phyloP scores from a whole-genome alignment of 2,329 filamentous ascomycete species.

The Alternaria sp. region DNA sequence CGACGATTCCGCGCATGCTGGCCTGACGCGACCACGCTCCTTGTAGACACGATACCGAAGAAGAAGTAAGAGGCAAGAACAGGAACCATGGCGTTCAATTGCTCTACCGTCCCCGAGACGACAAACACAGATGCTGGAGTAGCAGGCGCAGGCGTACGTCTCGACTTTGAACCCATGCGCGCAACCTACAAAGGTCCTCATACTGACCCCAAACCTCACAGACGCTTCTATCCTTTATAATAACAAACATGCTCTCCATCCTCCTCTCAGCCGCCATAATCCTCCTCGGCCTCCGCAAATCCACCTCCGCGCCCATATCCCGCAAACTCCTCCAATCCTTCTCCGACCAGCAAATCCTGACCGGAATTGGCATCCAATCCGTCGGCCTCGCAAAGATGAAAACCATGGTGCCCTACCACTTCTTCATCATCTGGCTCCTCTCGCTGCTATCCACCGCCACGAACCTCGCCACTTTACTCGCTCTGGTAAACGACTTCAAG shows the following conservation, averaged over 20 bases:
- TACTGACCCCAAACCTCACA: slow-evolving; percentile 2
- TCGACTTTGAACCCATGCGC: not conserved
- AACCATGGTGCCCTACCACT: slow-evolving; percentile 71
- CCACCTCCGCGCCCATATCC: slow-evolving; percentile 60
- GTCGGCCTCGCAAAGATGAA: slow-evolving; percentile 69
- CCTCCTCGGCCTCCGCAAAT: slow-evolving; percentile 61
- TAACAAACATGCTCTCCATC: slow-evolving; percentile 68
- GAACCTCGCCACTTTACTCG: slow-evolving; percentile 71
- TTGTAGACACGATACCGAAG: not conserved
- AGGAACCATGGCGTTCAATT: slow-evolving; percentile 42
- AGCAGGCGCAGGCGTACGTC: slow-evolving; percentile 64
- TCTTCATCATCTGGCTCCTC: slow-evolving; percentile 76
- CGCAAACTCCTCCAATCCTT: slow-evolving; percentile 72
- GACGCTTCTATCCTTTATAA: slow-evolving; percentile 72
- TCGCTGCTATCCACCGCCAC: slow-evolving; percentile 71
- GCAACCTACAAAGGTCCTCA: not conserved
- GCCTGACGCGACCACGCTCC: not conserved
- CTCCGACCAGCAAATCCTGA: slow-evolving; percentile 74
- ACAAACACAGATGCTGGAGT: slow-evolving; percentile 65
- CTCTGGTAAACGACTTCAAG: slow-evolving; percentile 71
- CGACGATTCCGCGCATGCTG: not conserved
- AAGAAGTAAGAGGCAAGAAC: not conserved
- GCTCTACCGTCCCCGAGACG: slow-evolving; percentile 55
- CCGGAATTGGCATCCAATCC: slow-evolving; percentile 73
- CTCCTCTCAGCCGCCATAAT: slow-evolving; percentile 66